Conservation (phyloP, 1,284 basidiomycete species). For the Puccinia horiana region DNA sequence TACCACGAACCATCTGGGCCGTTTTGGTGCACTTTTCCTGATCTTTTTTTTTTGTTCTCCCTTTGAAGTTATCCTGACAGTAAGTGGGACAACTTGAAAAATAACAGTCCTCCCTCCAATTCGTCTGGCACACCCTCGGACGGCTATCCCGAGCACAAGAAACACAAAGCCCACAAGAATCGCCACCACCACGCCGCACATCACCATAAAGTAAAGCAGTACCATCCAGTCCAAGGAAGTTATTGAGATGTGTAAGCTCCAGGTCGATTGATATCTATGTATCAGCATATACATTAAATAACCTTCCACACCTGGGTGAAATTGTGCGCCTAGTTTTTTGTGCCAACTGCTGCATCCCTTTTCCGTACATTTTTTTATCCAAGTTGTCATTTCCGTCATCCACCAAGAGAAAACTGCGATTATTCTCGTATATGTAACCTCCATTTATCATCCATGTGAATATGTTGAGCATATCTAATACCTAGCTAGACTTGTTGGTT, state of each 20-base stretch:
- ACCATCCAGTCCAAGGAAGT: conserved; percentile 35
- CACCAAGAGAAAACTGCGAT: neutral
- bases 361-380: conserved; percentile 1
- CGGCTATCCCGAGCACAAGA: conserved; percentile 1
- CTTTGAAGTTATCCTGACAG: conserved; percentile 42
- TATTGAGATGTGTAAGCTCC: conserved; percentile 4
- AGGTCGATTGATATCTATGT: neutral
- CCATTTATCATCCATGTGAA: neutral
- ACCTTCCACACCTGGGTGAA: neutral
- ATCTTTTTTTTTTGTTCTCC: neutral
- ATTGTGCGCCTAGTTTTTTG: neutral
- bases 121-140: neutral
- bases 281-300: neutral
- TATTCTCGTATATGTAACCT: neutral
- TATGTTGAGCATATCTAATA: neutral
- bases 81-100: conserved; percentile 48
- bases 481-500: too few relatives aligned
- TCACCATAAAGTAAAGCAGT: neutral
- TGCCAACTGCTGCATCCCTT: neutral
- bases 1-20: neutral
- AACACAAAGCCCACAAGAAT: neutral
- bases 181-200: neutral
- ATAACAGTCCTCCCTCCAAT: neutral
- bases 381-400: neutral
- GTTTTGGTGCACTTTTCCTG: neutral